A percentile compares a stretch with the other conserved stretches of the same genome.
These are phyloP conservation scores for Suzukiozyma palmioleophila DNA, from an alignment of 1,139 yeast species.

Conservation along the genomic window DNA sequence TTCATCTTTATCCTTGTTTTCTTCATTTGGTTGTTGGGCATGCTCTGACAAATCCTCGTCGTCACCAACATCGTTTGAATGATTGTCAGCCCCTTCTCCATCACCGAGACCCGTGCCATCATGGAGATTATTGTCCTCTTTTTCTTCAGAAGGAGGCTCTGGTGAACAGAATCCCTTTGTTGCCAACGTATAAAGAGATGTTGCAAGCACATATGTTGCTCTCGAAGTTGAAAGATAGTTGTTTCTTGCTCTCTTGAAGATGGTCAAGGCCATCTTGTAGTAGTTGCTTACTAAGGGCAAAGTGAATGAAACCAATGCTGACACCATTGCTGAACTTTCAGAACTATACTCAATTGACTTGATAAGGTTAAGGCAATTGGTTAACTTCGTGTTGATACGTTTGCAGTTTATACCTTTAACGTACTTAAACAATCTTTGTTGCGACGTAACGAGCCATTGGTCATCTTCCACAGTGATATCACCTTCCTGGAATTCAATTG, in stretches of 20 bases:
- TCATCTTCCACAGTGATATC: slow-evolving; percentile 49
- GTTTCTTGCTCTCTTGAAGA: slow-evolving; percentile 38
- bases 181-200: slow-evolving; percentile 56
- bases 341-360: slow-evolving; percentile 29
- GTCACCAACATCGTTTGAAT: slow-evolving; percentile 83
- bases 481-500: slow-evolving; percentile 29
- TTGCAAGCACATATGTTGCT: slow-evolving; percentile 58
- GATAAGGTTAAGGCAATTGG: slow-evolving; percentile 14
- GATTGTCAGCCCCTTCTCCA: slow-evolving; percentile 79
- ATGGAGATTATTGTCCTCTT: slow-evolving; percentile 58
- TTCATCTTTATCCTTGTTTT: slow-evolving; percentile 60
- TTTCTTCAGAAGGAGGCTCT: slow-evolving; percentile 66
- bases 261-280: slow-evolving; percentile 33
- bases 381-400: slow-evolving; percentile 22
- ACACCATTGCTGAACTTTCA: slow-evolving; percentile 29
- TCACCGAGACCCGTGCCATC: slow-evolving; percentile 98
- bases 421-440: slow-evolving; percentile 37
- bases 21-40: slow-evolving; percentile 81
- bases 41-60: slow-evolving; percentile 89
- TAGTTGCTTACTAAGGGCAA: slow-evolving; percentile 58
- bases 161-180: slow-evolving; percentile 95
- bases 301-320: slow-evolving; percentile 49
- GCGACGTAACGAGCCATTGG: slow-evolving; percentile 57
- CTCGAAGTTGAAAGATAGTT: slow-evolving; percentile 53
- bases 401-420: slow-evolving; percentile 25